Conservation (phyloP, 148 eudicot genomes). For the Polygonum aviculare region DNA sequence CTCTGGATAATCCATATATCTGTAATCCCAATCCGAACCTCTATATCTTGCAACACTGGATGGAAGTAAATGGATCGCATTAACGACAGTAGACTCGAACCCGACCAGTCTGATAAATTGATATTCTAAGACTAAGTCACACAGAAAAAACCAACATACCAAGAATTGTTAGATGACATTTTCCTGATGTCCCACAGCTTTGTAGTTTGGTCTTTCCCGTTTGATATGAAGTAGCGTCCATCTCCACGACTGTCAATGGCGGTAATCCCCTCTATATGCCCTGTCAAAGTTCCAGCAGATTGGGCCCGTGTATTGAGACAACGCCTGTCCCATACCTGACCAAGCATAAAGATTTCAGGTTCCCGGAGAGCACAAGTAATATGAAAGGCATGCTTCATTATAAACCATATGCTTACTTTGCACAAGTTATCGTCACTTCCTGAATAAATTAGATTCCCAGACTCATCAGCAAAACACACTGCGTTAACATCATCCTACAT, state of each 20-base stretch:
- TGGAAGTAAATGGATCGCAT: neutral
- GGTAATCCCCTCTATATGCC: slow-evolving; percentile 91
- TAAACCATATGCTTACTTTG: slow-evolving; percentile 39
- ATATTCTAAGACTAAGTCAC: neutral
- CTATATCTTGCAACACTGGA: slow-evolving; percentile 28
- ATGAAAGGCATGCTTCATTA: too few species aligned
- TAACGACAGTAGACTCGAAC: neutral
- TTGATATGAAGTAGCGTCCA: slow-evolving; percentile 91
- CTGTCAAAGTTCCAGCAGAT: slow-evolving; percentile 62
- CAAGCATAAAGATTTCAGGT: neutral
- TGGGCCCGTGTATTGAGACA: slow-evolving; percentile 47
- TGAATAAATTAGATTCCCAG: slow-evolving; percentile 72
- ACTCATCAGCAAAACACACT: slow-evolving; percentile 92
- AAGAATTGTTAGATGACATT: slow-evolving; percentile 33
- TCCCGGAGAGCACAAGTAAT: too few species aligned
- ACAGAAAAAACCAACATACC: neutral
- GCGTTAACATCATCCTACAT: slow-evolving; percentile 87
- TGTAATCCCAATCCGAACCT: slow-evolving; percentile 64
- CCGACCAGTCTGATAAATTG: neutral
- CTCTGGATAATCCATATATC: slow-evolving; percentile 79
- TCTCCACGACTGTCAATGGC: slow-evolving; percentile 83
- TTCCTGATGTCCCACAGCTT: slow-evolving; percentile 93
- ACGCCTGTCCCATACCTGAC: slow-evolving; percentile 96
- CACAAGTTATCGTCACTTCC: slow-evolving; percentile 86
- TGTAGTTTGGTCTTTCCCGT: slow-evolving; percentile 84